Percentiles rank a stretch among this genome's conserved stretches.
These are phyloP conservation scores for Lipomyces spencermartinsiae DNA, from an alignment of 805 yeast genomes.

Conservation along the genomic window DNA sequence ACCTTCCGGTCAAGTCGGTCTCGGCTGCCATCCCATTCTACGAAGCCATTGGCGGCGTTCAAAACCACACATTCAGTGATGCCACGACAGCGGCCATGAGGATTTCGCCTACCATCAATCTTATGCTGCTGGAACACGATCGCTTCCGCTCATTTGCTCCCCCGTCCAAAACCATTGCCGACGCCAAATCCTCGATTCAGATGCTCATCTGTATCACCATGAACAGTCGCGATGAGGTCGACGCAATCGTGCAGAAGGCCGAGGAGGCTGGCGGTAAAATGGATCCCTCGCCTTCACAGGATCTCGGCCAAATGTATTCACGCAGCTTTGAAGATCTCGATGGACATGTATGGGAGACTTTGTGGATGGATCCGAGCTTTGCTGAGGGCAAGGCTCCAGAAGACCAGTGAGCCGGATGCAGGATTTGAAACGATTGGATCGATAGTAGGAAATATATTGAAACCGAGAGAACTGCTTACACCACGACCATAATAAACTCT, in stretches of 20 bases:
- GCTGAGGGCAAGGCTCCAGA: neutral
- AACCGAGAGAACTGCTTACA: neutral
- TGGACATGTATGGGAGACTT: conserved; percentile 9
- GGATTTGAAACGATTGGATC: conserved; percentile 3
- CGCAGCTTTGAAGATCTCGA: conserved; percentile 16
- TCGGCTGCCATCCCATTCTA: conserved; percentile 13
- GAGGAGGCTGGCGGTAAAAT: conserved; percentile 7
- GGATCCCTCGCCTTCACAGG: conserved; percentile 14
- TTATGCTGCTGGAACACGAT: conserved; percentile 10
- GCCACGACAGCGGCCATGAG: neutral
- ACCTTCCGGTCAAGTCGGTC: conserved; percentile 12
- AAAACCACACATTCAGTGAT: conserved; percentile 14
- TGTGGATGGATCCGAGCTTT: conserved; percentile 14
- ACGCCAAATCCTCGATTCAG: conserved; percentile 15
- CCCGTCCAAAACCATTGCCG: neutral
- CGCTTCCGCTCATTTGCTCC: conserved; percentile 3
- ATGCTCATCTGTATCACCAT: conserved; percentile 13
- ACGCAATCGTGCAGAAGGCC: conserved; percentile 6
- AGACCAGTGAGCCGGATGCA: conserved; percentile 11
- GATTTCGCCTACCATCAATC: conserved; percentile 2
- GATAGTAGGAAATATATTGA: neutral
- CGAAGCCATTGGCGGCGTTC: conserved; percentile 5
- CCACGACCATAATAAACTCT: neutral
- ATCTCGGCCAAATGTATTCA: conserved; percentile 7
- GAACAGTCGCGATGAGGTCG: conserved; percentile 13